Percentiles rank a stretch among this genome's conserved stretches.
These are phyloP conservation scores for Neopestalotiopsis sp. DNA, from an alignment of 2,329 filamentous ascomycete species.

Conservation along the genomic window DNA sequence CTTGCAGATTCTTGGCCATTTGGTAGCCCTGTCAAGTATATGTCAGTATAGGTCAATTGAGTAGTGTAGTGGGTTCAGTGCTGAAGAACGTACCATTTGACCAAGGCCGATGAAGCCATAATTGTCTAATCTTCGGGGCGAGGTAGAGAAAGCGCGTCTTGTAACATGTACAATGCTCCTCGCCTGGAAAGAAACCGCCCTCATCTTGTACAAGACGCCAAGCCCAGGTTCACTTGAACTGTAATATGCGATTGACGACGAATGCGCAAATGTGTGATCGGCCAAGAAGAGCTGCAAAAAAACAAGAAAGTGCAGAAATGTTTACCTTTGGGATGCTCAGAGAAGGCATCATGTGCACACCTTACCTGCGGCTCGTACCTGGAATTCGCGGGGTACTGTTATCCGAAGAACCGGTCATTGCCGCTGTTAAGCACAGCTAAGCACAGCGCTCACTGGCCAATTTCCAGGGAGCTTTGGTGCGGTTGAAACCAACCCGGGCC, in stretches of 20 bases:
- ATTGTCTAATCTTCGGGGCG: slow-evolving; percentile 51
- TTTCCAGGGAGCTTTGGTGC: no score
- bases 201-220: slow-evolving; percentile 40
- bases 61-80: neutral
- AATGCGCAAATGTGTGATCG: neutral
- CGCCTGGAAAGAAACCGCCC: slow-evolving; percentile 44
- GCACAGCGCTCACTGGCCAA: no score
- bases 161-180: slow-evolving; percentile 41
- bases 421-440: slow-evolving; percentile 21
- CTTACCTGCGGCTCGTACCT: neutral
- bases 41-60: slow-evolving; percentile 14
- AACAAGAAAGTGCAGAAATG: neutral
- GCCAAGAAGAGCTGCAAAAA: neutral
- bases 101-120: slow-evolving; percentile 67
- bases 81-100: slow-evolving; percentile 57
- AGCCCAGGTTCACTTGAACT: neutral
- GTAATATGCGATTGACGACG: neutral
- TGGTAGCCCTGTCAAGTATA: slow-evolving; percentile 55
- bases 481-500: neutral
- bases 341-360: neutral
- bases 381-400: slow-evolving; percentile 20
- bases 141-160: slow-evolving; percentile 55
- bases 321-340: neutral
- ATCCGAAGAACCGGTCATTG: slow-evolving; percentile 23
- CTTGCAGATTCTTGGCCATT: slow-evolving; percentile 67